Evolutionary conservation across 768 basidiomycete species (phyloP).

Genomic region (Mycena olivaceomarginata): DNA sequence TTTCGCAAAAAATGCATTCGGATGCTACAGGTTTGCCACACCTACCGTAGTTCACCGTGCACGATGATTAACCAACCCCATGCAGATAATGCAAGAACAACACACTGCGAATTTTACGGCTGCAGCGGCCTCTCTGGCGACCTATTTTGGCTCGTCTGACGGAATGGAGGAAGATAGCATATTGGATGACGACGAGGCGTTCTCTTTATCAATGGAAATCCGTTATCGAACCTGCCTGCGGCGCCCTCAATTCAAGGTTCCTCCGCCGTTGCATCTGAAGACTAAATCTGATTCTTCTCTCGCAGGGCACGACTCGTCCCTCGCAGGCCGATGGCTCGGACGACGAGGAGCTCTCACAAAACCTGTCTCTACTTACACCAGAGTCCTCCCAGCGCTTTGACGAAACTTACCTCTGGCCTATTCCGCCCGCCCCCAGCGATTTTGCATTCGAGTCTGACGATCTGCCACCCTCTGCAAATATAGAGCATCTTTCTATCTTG

Average conservation of each 20-base stretch:
- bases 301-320: conserved; percentile 35
- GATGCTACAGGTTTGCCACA: conserved; percentile 67
- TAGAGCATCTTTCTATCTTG: conserved; percentile 22
- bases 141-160: conserved; percentile 45
- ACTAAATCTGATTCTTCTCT: conserved; percentile 34
- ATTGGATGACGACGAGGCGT: conserved; percentile 58
- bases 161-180: conserved; percentile 38
- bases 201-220: conserved; percentile 65
- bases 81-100: conserved; percentile 53
- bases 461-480: conserved; percentile 28
- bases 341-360: conserved; percentile 49
- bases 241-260: conserved; percentile 69
- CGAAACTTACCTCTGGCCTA: conserved; percentile 40
- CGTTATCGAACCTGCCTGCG: conserved; percentile 65
- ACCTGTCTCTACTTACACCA: conserved; percentile 39
- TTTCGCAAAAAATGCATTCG: conserved; percentile 68
- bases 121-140: conserved; percentile 53
- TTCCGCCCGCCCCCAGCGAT: conserved; percentile 10
- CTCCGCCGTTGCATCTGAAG: conserved; percentile 39
- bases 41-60: neutral
- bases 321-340: conserved; percentile 30
- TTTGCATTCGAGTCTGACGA: conserved; percentile 35
- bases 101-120: conserved; percentile 49
- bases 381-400: conserved; percentile 42
- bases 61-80: conserved; percentile 9